phyloP scores from a whole-genome alignment of 768 basidiomycete genomes.

The Collybia nuda region DNA sequence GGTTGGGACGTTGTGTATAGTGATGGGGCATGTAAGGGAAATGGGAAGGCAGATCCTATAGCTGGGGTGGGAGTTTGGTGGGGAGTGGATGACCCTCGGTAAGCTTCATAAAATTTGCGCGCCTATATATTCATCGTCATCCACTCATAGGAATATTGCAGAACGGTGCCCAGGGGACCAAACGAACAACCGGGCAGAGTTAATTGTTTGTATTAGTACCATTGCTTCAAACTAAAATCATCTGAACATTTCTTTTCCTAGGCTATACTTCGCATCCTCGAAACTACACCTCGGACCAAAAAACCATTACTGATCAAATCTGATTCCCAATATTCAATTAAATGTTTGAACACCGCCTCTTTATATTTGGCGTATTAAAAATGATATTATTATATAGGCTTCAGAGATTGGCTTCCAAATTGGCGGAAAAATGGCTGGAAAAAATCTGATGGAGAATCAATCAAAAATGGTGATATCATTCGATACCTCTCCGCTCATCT shows the following conservation, averaged over 20 bases:
- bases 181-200: conserved; percentile 88
- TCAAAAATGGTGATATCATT: conserved; percentile 76
- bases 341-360: conserved; percentile 46
- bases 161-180: conserved; percentile 83
- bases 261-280: conserved; percentile 84
- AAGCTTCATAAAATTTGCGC: conserved; percentile 6
- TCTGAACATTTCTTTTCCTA: conserved; percentile 25
- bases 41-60: conserved; percentile 63
- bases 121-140: neutral
- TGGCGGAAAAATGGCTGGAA: conserved; percentile 62
- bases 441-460: conserved; percentile 46
- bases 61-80: conserved; percentile 94
- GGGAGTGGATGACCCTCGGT: conserved; percentile 69
- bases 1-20: conserved; percentile 65
- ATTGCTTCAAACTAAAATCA: neutral
- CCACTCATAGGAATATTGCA: conserved; percentile 61
- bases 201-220: conserved; percentile 66
- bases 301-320: conserved; percentile 73
- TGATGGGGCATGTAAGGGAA: conserved; percentile 87
- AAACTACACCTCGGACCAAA: conserved; percentile 59
- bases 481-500: conserved; percentile 67
- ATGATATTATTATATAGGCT: conserved; percentile 45
- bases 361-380: neutral
- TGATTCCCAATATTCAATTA: conserved; percentile 83
- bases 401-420: conserved; percentile 63